Base-by-base conservation (phyloP, 2,329 filamentous ascomycete genomes). In the Xylaria sp. region DNA sequence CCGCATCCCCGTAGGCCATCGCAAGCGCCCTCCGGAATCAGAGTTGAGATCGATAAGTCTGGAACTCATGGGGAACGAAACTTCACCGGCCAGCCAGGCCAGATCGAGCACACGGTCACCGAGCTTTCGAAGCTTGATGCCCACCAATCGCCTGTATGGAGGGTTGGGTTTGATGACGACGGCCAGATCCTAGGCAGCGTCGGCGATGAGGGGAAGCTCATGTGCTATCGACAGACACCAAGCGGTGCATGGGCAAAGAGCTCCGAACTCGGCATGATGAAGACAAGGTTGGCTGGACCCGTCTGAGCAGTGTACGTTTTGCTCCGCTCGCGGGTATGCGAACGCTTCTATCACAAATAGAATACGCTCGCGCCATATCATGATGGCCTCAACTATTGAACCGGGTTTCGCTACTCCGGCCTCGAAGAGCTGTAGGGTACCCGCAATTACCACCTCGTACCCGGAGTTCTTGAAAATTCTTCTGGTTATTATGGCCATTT, bases 131-230 rank as follows among this genome's bases (percentile, higher is more conserved):
- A 86, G 74, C 85, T 94, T 8, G 88, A 90, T 58, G 87, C 85
- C 61, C 89, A 92, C 76, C 86, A 88, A 58, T 90, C 88, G 19
- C 91, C 91, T 1, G 90, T 93, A 1, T 95, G 92, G 92, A 84
- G 91, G 24, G 89, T 94, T 2, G 87, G 87, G 0, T 95, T 94
- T 73, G 88, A 90, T 73, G 85, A 86, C 62, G 84, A 89, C 81
- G 91, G 91, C 4, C 91, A 93, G 78, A 85, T 94, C 12, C 82
- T 95, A 7, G 89, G 92, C 1, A 92, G 90, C 48, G 92, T 92
- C 1, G 92, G 92, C 2, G 92, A 95, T 71, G 92, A 94, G 77
- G 92, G 91, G 11, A 87, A 84, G 76, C 75, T 91, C 67, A 79
- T 89, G 74, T 88, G 88, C 69, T 90, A 89, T 76, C 84, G 88